phyloP scores from a whole-genome alignment of 179 eudicot genomes.

The Gypsophila paniculata region DNA sequence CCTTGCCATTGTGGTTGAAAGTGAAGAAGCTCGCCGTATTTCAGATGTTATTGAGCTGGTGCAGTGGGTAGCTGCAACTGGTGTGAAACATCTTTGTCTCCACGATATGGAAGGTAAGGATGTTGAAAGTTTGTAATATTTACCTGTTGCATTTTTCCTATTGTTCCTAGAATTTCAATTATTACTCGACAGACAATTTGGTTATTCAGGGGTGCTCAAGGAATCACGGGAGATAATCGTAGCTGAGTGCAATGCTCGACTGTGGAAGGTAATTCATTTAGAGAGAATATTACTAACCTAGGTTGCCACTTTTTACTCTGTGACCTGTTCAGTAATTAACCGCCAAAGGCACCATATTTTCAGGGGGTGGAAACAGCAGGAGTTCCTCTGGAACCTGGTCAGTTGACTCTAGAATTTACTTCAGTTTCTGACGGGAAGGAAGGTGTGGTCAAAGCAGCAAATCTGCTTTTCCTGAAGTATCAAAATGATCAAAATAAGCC shows the following conservation, averaged over 20 bases:
- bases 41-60: slow-evolving; percentile 58
- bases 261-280: slow-evolving; percentile 45
- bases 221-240: slow-evolving; percentile 54
- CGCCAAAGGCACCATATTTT: slow-evolving; percentile 19
- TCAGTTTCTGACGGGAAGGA: slow-evolving; percentile 75
- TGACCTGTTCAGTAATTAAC: background rate
- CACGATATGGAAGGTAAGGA: slow-evolving; percentile 74
- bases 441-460: slow-evolving; percentile 76
- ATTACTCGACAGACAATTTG: slow-evolving; percentile 8
- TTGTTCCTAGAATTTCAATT: slow-evolving; percentile 1
- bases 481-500: slow-evolving; percentile 48
- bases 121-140: background rate
- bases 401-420: slow-evolving; percentile 55
- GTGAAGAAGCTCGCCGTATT: slow-evolving; percentile 63
- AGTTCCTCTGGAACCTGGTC: slow-evolving; percentile 32
- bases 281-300: background rate
- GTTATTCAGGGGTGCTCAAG: slow-evolving; percentile 69
- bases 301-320: slow-evolving; percentile 1
- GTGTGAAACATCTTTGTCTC: slow-evolving; percentile 69
- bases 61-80: slow-evolving; percentile 58
- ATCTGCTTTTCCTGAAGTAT: slow-evolving; percentile 51
- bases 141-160: background rate
- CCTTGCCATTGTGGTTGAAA: slow-evolving; percentile 77
- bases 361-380: slow-evolving; percentile 44
- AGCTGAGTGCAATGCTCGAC: slow-evolving; percentile 38